Evolutionary conservation across 495 filamentous ascomycete species (phyloP), one percentile per base, ranked within the genome.

Genomic region (Penicillium ucsense): DNA sequence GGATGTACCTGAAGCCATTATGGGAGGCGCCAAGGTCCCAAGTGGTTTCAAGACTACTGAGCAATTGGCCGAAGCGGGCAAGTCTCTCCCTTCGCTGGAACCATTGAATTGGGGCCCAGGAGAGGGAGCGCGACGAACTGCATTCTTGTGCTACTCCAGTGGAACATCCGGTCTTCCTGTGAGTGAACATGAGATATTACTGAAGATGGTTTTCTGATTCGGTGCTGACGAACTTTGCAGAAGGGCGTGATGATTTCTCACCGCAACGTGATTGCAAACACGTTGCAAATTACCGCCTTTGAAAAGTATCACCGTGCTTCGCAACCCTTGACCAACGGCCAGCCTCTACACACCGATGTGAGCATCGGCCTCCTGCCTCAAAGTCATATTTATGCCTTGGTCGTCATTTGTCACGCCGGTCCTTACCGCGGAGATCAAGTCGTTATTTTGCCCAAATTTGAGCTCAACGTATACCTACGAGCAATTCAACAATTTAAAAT

Each of bases 201-300:
- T 20, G 20, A 20, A 20, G 1, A 20, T 20, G 1, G 20, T 20
- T 20, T 20, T 20, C 20, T 20, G 20, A 20, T 20, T 20, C 20
- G 20, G 20, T 20, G 20, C 20, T 20, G 20, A 20, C 20, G 20
- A 20, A 20, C 20, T 20, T 20, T 20, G 20, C 45, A 91, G 83
- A 95, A 95, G 88, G 89, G 88, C 29, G 89, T 94, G 35, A 94
- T 89, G 88, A 88, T 95, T 51, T 84, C 87, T 9, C 89, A 95
- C 64, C 66, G 72, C 10, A 95, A 95, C 59, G 84, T 94, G 11
- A 95, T 95, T 43, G 80, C 87, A 31, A 95, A 94, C 55, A 75
- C 79, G 1, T 59, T 92, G 55, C 84, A 89, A 55, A 73, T 82
- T 47, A 49, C 57, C 11, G 61, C 71, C 8, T 81, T 68, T 49